These are phyloP conservation scores for Spirogloea muscicola DNA, from an alignment of 139 green algal species.

Conservation along the genomic window DNA sequence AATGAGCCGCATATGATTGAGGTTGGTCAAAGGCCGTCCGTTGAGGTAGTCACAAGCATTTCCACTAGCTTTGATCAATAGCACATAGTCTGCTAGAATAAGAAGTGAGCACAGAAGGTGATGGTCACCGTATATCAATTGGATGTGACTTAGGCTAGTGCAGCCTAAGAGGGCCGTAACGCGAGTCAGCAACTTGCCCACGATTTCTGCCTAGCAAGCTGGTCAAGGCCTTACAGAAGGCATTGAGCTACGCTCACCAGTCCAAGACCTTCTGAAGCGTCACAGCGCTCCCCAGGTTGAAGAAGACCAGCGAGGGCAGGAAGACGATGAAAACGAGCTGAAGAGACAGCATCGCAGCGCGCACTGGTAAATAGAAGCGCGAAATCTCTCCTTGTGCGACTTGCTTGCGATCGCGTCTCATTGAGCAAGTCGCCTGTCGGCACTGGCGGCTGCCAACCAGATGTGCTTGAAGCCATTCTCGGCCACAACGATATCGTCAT, in stretches of 20 bases:
- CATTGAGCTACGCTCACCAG: background rate
- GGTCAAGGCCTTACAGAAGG: background rate
- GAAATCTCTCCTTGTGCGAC: no score
- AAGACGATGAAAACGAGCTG: constrained; percentile 22
- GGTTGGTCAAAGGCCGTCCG: background rate
- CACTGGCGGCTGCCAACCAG: no score
- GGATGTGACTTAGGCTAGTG: no score
- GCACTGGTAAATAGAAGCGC: background rate
- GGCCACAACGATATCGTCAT: no score
- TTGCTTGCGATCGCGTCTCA: no score
- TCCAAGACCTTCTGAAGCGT: background rate
- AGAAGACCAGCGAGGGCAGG: constrained; percentile 4
- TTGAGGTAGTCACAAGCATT: background rate
- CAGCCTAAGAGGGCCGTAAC: no score
- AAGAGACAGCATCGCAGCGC: background rate
- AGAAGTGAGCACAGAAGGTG: no score
- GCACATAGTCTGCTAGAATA: no score
- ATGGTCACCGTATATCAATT: no score
- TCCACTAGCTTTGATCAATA: background rate
- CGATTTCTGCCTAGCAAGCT: background rate
- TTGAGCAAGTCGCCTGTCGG: no score
- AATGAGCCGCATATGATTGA: no score
- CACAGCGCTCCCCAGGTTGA: constrained; percentile 4
- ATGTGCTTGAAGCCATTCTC: no score
- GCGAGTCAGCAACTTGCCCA: background rate